Evolutionary conservation across 306 rosid genomes (phyloP), one percentile per base, ranked within the genome.

Genomic region (Albizia julibrissin): DNA sequence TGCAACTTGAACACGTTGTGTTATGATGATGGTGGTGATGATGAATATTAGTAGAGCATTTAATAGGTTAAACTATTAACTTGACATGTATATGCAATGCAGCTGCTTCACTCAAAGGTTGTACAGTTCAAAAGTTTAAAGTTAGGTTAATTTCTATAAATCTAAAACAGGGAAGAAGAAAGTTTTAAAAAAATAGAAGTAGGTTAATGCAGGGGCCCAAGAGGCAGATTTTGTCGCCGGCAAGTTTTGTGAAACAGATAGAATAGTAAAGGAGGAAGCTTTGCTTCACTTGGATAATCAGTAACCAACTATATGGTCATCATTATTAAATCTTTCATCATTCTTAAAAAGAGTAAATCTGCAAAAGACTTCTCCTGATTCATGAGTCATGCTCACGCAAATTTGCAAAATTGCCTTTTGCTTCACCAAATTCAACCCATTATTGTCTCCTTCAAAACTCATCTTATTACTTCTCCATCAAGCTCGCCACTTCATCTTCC

Each of bases 381-480:
- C 66, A 64, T 52, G 46, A 69, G 46, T 71, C 67, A 65, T 54
- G 39, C 49, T 14, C 62, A 68, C 62, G 43, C 75, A 56, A 71
- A 72, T 75, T 75, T 18, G 74, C 79, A 16, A 75, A 65, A 5
- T 39, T 84, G 85, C 72, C 88, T 73, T 84, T 86, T 84, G 68
- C 81, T 84, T 84, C 81, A 88, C 79, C 84, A 67, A 31, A 79
- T 86, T 82, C 85, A 42, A 73, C 74, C 54, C 52, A 42, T 42
- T 61, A 61, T 58, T 58, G 79, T 83, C 75, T 77, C 39, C 43
- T 42, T 74, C 62, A 13, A 52, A 76, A 24, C 69, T 21, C 74
- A 50, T 43, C 34, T 73, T 21, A n/a, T 83, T 83, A 66, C 86
- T 87, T 81, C 72, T 39, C 72, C 39, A 54, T 56, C 27, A 83